Base-by-base conservation (phyloP, 805 yeast species). In the Cyberlindnera petersonii region DNA sequence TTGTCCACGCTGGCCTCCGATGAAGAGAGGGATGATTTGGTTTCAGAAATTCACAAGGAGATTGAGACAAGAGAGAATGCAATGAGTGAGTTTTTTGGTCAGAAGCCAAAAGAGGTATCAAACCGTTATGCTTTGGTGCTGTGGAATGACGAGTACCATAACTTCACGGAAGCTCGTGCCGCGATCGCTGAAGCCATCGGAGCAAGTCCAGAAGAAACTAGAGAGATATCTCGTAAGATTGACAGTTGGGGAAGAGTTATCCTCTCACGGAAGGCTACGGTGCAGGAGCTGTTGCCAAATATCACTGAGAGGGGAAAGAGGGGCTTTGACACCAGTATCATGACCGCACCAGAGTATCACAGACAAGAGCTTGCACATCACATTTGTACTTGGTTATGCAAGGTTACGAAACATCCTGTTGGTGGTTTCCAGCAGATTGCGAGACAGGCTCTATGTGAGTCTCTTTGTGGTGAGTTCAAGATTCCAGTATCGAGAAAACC, bases 71-170 rank as follows among this genome's bases (percentile, higher is more conserved):
- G 35, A 5, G 29, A 35, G 21, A 10, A 9, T 5, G 39, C 46
- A 15, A 33, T 44, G 44, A 24, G 24, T 15, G 33, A 35, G 24
- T 33, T 31, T 18, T n/a, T 33, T 29, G 34, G 27, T 5, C 24
- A 32, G 9, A 18, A 20, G 6, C 32, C 35, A 3, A 20, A 28
- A 5, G 22, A 18, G 9, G 33, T 18, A 19, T 29, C 26, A 16
- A 20, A 60, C 16, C 60, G 64, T 11, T 79, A 72, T 63, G 60
- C 66, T 29, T 64, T 83, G 23, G 54, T 80, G 17, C 64, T 82
- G n/a, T 85, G 89, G 83, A 85, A 85, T 56, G 94, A 85, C 53
- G 93, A 85, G 51, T 69, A 67, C 47, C 93, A 85, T 52, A 74
- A 76, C 49, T 74, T 71, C 47, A 64, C 69, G 2, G 74, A 75